Percentiles rank a stretch among this genome's conserved stretches.
Evolutionary conservation across 75 land plant genomes (phyloP).

Genomic region (Sequoiadendron giganteum): DNA sequence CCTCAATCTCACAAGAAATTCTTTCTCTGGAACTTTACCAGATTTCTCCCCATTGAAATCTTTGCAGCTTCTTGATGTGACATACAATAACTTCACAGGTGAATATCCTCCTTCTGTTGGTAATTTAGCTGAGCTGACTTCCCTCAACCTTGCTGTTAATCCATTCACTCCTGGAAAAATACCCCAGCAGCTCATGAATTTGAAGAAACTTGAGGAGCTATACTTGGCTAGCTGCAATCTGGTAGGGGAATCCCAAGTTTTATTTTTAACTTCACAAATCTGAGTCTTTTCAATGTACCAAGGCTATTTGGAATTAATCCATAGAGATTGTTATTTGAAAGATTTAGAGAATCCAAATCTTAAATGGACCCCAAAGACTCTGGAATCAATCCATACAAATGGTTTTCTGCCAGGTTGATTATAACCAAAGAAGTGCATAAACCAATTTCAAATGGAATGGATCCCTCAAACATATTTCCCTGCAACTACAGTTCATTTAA

Average conservation of each 20-base stretch:
- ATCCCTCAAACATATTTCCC: slow-evolving; percentile 48
- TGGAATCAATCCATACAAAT: slow-evolving; percentile 48
- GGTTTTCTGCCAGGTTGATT: slow-evolving; percentile 60
- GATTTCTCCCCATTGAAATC: slow-evolving; percentile 42
- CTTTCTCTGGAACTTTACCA: slow-evolving; percentile 53
- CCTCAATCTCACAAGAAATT: slow-evolving; percentile 56
- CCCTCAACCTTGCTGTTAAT: slow-evolving; percentile 45
- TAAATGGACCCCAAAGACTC: slow-evolving; percentile 20
- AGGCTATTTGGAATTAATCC: slow-evolving; percentile 48
- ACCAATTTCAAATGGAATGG: slow-evolving; percentile 63
- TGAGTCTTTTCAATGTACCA: slow-evolving; percentile 37
- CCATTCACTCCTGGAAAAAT: slow-evolving; percentile 41
- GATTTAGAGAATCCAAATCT: slow-evolving; percentile 51
- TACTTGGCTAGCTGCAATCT: slow-evolving; percentile 42
- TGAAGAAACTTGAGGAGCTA: slow-evolving; percentile 47
- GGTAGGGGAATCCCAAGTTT: slow-evolving; percentile 54
- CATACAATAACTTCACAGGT: slow-evolving; percentile 55
- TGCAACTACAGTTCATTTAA: slow-evolving; percentile 23
- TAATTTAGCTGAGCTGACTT: slow-evolving; percentile 26
- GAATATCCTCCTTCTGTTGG: slow-evolving; percentile 46
- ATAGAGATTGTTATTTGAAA: slow-evolving; percentile 52
- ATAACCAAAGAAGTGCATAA: slow-evolving; percentile 40
- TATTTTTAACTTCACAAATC: slow-evolving; percentile 33
- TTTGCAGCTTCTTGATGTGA: slow-evolving; percentile 43
- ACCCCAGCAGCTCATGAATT: slow-evolving; percentile 42